Conservation (phyloP, 805 yeast genomes). For the Myxozyma lipomycoides region DNA sequence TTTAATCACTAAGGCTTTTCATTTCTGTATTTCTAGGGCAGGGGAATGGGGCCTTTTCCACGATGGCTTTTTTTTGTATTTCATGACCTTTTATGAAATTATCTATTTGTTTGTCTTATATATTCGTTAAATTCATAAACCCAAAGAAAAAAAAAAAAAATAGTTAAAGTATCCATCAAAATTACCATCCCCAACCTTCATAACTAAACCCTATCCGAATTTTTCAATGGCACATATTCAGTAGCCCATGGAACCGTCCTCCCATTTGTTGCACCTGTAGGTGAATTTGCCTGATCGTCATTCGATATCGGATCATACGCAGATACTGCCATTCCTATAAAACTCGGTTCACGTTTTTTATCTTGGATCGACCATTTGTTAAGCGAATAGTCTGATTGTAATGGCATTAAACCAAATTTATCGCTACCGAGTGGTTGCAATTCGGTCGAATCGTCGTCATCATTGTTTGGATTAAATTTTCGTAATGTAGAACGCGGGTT, state of each 20-base stretch:
- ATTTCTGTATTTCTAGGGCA: background rate
- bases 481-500: background rate
- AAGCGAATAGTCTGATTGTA: background rate
- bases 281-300: background rate
- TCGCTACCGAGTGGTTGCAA: constrained; percentile 11
- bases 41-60: background rate
- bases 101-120: background rate
- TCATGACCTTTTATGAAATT: background rate
- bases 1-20: background rate
- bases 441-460: constrained; percentile 6
- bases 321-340: constrained; percentile 16
- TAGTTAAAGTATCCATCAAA: background rate
- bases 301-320: constrained; percentile 14
- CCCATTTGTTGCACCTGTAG: background rate
- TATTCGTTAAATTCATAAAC: background rate
- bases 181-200: background rate
- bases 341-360: background rate
- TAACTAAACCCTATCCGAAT: background rate
- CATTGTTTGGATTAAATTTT: background rate
- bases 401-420: constrained; percentile 1
- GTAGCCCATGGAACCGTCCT: constrained; percentile 13
- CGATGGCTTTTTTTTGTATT: background rate
- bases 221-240: background rate
- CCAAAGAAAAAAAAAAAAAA: too few relatives aligned
- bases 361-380: background rate